Conservation (phyloP, 2,329 filamentous ascomycete genomes). For the Chaetoscypha palmicola region DNA sequence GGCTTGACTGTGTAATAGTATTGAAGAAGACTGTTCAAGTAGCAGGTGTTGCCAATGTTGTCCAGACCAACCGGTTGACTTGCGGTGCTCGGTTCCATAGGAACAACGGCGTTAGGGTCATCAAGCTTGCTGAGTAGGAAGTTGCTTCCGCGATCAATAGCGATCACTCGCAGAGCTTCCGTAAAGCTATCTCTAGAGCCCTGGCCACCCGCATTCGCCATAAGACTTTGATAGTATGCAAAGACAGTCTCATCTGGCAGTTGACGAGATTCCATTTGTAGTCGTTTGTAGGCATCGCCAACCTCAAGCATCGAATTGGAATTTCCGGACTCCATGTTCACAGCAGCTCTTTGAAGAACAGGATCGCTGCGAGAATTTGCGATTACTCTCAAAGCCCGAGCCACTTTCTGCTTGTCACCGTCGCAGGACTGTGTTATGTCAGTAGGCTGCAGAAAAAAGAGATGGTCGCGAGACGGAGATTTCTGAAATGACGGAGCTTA, state of each 20-base stretch:
- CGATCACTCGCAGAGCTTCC: slow-evolving; percentile 30
- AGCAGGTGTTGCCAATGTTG: slow-evolving; percentile 97
- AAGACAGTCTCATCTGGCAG: slow-evolving; percentile 29
- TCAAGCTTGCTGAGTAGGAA: slow-evolving; percentile 30
- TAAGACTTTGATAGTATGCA: slow-evolving; percentile 28
- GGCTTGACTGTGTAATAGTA: slow-evolving; percentile 87
- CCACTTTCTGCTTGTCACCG: slow-evolving; percentile 27
- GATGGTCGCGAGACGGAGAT: too few relatives aligned
- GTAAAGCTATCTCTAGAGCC: slow-evolving; percentile 28
- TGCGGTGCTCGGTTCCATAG: slow-evolving; percentile 22
- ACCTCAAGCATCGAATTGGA: slow-evolving; percentile 21
- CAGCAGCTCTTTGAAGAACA: slow-evolving; percentile 24
- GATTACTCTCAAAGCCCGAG: slow-evolving; percentile 27
- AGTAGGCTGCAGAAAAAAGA: too few relatives aligned
- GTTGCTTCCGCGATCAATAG: slow-evolving; percentile 27
- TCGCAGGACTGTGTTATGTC: slow-evolving; percentile 24
- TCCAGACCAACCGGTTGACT: slow-evolving; percentile 76
- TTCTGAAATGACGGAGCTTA: too few relatives aligned
- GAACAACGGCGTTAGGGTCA: slow-evolving; percentile 29
- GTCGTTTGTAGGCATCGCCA: slow-evolving; percentile 29
- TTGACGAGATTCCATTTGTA: slow-evolving; percentile 24
- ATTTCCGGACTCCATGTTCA: slow-evolving; percentile 23
- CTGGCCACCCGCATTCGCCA: slow-evolving; percentile 21
- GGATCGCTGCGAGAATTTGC: slow-evolving; percentile 25
- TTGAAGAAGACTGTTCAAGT: slow-evolving; percentile 92